These are phyloP conservation scores for Ceratocystis eucalypticola DNA, from an alignment of 2,329 filamentous ascomycete genomes.

Conservation along the genomic window DNA sequence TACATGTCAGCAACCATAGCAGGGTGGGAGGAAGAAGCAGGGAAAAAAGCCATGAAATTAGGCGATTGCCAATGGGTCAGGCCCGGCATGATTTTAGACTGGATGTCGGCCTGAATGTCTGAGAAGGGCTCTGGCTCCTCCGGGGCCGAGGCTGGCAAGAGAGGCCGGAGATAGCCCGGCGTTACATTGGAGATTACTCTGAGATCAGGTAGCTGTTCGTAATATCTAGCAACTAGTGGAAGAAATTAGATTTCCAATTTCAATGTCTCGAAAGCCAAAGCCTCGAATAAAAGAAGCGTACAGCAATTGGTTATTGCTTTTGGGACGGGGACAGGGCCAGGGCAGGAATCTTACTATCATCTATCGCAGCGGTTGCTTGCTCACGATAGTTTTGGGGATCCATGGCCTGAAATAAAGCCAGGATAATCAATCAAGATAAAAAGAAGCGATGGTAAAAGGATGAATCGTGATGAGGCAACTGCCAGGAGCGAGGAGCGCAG, in stretches of 20 bases:
- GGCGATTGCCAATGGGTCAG: slow-evolving; percentile 91
- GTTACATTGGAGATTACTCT: slow-evolving; percentile 64
- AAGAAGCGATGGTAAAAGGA: neutral
- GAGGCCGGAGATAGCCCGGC: slow-evolving; percentile 71
- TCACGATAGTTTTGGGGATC: slow-evolving; percentile 63
- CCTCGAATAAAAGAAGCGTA: too few species aligned
- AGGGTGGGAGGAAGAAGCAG: slow-evolving; percentile 68
- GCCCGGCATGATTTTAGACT: slow-evolving; percentile 76
- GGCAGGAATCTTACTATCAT: slow-evolving; percentile 53
- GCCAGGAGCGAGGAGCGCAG: neutral
- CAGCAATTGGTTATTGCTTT: neutral
- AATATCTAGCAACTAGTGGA: slow-evolving; percentile 62
- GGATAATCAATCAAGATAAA: too few species aligned
- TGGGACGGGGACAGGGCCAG: neutral
- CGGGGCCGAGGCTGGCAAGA: slow-evolving; percentile 56
- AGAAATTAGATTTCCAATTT: slow-evolving; percentile 10
- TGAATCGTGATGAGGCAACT: neutral
- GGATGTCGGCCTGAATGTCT: slow-evolving; percentile 70
- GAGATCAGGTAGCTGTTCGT: slow-evolving; percentile 55
- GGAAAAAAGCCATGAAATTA: slow-evolving; percentile 94
- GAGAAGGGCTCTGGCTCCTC: slow-evolving; percentile 59
- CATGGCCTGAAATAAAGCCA: slow-evolving; percentile 37
- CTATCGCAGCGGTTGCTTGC: slow-evolving; percentile 64
- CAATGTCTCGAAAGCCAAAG: too few species aligned
- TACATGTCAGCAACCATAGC: slow-evolving; percentile 88